Conservation (phyloP, 2,329 filamentous ascomycete species). For the Paecilomyces dactylethromorphus region DNA sequence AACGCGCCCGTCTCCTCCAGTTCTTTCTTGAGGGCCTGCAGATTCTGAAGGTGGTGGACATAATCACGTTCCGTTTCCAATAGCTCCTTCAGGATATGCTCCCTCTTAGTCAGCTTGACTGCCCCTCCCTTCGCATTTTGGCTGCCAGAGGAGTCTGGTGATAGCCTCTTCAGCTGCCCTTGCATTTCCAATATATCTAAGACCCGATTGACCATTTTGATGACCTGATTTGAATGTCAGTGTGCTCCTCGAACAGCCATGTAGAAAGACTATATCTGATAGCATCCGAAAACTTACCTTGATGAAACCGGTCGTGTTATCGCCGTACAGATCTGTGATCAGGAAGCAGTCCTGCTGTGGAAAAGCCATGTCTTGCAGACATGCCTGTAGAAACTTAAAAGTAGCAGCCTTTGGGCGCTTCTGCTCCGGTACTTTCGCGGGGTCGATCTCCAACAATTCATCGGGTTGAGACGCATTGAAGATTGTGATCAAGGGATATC, state of each 20-base stretch:
- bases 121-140: slow-evolving; percentile 32
- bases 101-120: slow-evolving; percentile 62
- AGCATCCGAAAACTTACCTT: slow-evolving; percentile 54
- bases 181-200: slow-evolving; percentile 77
- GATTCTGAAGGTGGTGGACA: slow-evolving; percentile 89
- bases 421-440: slow-evolving; percentile 55
- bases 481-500: slow-evolving; percentile 76
- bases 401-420: slow-evolving; percentile 82
- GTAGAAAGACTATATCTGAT: not conserved
- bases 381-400: slow-evolving; percentile 88
- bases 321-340: slow-evolving; percentile 82
- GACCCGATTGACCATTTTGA: slow-evolving; percentile 84
- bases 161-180: slow-evolving; percentile 65
- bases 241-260: not conserved
- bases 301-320: slow-evolving; percentile 94
- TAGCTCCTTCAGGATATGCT: slow-evolving; percentile 86
- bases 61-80: slow-evolving; percentile 96
- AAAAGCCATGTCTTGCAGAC: slow-evolving; percentile 73
- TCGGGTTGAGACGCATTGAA: slow-evolving; percentile 78
- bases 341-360: slow-evolving; percentile 80
- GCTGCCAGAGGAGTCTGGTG: slow-evolving; percentile 44
- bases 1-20: slow-evolving; percentile 83
- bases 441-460: slow-evolving; percentile 61
- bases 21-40: slow-evolving; percentile 85
- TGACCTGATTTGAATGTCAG: slow-evolving; percentile 51